Conservation (phyloP, 257 asterid species). For the Nicotiana obtusifolia region DNA sequence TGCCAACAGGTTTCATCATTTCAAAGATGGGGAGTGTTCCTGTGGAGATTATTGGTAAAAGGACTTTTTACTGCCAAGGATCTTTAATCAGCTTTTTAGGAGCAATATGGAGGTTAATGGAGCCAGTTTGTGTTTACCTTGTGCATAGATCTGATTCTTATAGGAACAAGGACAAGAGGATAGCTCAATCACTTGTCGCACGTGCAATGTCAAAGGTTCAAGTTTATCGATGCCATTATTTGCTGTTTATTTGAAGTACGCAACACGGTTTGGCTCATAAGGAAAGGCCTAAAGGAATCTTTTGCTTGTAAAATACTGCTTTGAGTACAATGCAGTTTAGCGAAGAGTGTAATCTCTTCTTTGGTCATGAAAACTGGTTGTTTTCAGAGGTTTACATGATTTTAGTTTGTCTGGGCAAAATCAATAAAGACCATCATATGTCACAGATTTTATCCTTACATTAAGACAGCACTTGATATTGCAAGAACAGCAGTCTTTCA, state of each 20-base stretch:
- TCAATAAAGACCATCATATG: not conserved
- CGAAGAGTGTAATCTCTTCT: not conserved
- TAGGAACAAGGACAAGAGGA: not conserved
- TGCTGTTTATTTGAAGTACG: not conserved
- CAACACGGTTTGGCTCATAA: not conserved
- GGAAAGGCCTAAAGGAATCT: not conserved
- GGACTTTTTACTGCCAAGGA: not conserved
- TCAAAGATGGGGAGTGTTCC: conserved; percentile 68
- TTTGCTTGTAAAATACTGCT: not conserved
- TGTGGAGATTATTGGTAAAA: conserved; percentile 84
- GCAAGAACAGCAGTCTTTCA: not conserved
- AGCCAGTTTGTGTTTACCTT: not conserved
- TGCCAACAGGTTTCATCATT: conserved; percentile 89
- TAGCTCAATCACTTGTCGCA: not conserved
- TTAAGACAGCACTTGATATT: not conserved
- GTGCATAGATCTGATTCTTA: not conserved
- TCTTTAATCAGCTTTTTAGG: not conserved
- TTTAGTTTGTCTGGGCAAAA: not conserved
- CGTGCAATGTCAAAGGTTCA: not conserved
- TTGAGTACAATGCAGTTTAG: not conserved
- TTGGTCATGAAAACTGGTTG: not conserved
- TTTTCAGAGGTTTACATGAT: not conserved
- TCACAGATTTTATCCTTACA: not conserved
- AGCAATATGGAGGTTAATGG: not conserved
- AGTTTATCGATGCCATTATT: not conserved